Evolutionary conservation across 495 filamentous ascomycete species (phyloP), one percentile per base, ranked within the genome.

Genomic region (Penicillium maclennaniae): DNA sequence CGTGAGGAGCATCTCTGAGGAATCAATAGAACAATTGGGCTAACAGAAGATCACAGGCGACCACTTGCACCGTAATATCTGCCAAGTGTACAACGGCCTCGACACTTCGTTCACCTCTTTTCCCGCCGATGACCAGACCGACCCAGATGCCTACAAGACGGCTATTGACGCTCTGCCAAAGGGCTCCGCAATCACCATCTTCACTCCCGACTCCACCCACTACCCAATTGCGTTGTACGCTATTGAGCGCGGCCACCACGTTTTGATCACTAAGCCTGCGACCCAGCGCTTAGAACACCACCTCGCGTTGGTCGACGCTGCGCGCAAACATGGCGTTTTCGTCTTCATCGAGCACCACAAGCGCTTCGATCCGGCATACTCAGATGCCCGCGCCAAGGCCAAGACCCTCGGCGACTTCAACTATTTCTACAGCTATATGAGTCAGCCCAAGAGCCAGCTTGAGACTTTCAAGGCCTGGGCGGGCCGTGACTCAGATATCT

Each of bases 381-480:
- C 87, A 6, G 92, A 97, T 64, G 92, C 92, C 1, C 70, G 71
- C 41, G 84, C 83, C 63, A 84, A 86, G 54, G 89, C 92, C 0
- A 70, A 78, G 61, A 79, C 69, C 23, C 72, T 97, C 6, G 92
- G 92, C 45, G 88, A 96, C 68, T 96, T 96, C 81, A 96, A 95
- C 72, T 96, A 96, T 78, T 97, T 96, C 71, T 96, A 96, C 76
- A 87, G 82, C 56, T 97, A 96, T 76, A 96, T 97, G 92, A 87
- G 83, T 45, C 92, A 97, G 77, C 92, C 92, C 20, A 96, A 97
- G 67, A 85, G 70, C 17, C 92, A 96, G 72, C 79, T 97, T 6
- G 89, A 95, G 74, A 96, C 92, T 0, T 97, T 97, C 84, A 93
- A 91, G 69, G 88, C 91, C 0, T 97, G 92, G 92, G 92, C 92